Percentiles rank a stretch among this genome's conserved stretches.
Evolutionary conservation across 148 eudicot species (phyloP).

Genomic region (Camellia sinensis): DNA sequence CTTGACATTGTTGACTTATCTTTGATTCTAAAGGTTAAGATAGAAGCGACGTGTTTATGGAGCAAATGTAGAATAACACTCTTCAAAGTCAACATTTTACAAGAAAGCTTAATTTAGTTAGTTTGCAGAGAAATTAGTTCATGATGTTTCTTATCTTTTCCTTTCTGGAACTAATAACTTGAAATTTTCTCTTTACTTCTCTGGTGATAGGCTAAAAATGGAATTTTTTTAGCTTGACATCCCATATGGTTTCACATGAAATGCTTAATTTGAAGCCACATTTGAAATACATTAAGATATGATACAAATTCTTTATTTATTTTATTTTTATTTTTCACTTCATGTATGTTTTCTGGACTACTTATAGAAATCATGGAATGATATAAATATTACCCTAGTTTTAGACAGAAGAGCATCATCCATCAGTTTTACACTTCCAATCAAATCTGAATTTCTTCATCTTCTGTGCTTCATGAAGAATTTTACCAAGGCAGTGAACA

Average conservation of each 20-base stretch:
- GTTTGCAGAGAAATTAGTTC: no score
- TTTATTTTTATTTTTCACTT: no score
- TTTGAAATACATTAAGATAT: not conserved
- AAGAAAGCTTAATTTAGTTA: no score
- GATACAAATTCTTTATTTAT: not conserved
- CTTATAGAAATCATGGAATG: not conserved
- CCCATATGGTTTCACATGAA: slow-evolving; percentile 17
- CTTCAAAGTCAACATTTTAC: no score
- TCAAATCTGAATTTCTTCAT: not conserved
- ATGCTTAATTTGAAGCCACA: not conserved
- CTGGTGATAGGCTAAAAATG: not conserved
- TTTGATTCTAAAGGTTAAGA: not conserved
- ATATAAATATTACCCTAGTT: not conserved
- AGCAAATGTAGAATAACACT: no score
- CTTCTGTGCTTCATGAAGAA: slow-evolving; percentile 16
- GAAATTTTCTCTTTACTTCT: not conserved
- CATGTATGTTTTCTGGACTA: no score
- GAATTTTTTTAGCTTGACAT: not conserved
- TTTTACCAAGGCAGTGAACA: slow-evolving; percentile 9
- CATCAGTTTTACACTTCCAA: no score
- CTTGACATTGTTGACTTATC: not conserved
- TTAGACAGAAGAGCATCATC: not conserved
- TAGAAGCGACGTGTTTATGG: not conserved
- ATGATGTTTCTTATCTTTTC: no score
- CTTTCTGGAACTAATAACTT: not conserved